Evolutionary conservation across 345 rosid species (phyloP), one percentile per base, ranked within the genome.

Genomic region (Trapa incisa): DNA sequence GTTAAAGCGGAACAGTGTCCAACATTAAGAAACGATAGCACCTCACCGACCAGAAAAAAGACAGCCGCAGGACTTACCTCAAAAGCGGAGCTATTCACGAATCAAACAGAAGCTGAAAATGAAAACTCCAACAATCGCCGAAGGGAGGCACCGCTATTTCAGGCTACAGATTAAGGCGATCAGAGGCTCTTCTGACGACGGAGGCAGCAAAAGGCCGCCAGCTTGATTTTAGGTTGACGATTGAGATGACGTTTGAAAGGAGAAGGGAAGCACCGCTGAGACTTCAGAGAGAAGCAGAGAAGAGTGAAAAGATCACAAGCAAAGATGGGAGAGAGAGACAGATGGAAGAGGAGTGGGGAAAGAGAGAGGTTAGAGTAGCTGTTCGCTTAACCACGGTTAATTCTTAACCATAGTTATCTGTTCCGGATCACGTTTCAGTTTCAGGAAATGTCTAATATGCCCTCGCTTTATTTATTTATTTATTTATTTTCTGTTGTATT

Each of bases 341-440:
- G 65, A 5, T 22, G 54, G 41, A 47, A 48, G 35, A 5, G 33
- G 71, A 13, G 17, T 14, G 33, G 3, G 35, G 65, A 8, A 58
- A 14, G 56, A 50, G 48, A 37, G 65, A 62, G 61, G 71, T 43
- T 61, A 54, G 72, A 65, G 66, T 68, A 39, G 50, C n/a, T 10
- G 32, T 43, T 37, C 3, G 0, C n/a, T 56, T 70, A 54, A 73
- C 72, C 72, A 62, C 68, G 16, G 81, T 81, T 74, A 65, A 33
- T 5, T 66, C 56, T 76, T 74, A 81, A 81, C 78, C 73, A 52
- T 22, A 16, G 56, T 65, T 52, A 64, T 66, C 65, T 45, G 57
- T 71, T 36, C 11, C 66, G 60, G 70, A 73, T 63, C 71, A 47
- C 65, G 78, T 58, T 66, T 33, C 48, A 32, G 63, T 43, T 17